Conservation (phyloP, 1,284 basidiomycete genomes). For the Fomitopsis schrenkii region DNA sequence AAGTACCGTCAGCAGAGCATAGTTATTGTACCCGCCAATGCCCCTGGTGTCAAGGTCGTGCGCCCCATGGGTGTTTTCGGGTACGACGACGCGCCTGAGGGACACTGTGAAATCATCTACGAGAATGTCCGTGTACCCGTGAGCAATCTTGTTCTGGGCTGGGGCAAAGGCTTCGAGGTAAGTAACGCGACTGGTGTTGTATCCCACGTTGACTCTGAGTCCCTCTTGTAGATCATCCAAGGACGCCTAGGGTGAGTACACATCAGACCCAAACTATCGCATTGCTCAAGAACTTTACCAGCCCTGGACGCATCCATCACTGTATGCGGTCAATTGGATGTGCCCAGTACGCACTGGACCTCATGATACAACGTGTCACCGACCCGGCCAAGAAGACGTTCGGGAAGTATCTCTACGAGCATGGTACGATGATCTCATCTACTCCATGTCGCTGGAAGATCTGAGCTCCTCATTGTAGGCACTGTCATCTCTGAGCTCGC, state of each 20-base stretch:
- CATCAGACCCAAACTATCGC: not conserved
- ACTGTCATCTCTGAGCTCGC: slow-evolving; percentile 91
- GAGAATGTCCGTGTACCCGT: slow-evolving; percentile 90
- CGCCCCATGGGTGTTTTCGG: slow-evolving; percentile 92
- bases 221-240: slow-evolving; percentile 56
- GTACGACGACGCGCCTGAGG: slow-evolving; percentile 93
- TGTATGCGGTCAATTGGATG: slow-evolving; percentile 97
- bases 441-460: not conserved
- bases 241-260: slow-evolving; percentile 82
- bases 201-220: not conserved
- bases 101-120: slow-evolving; percentile 94
- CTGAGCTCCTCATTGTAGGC: slow-evolving; percentile 38
- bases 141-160: slow-evolving; percentile 82
- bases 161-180: slow-evolving; percentile 92
- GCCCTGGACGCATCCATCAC: slow-evolving; percentile 95
- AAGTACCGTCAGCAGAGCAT: slow-evolving; percentile 87
- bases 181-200: not conserved
- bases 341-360: slow-evolving; percentile 82
- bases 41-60: slow-evolving; percentile 86
- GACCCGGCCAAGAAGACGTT: slow-evolving; percentile 91
- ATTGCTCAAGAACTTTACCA: slow-evolving; percentile 22
- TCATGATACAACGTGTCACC: slow-evolving; percentile 90
- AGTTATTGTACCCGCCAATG: slow-evolving; percentile 86
- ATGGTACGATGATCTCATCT: slow-evolving; percentile 51
- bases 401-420: slow-evolving; percentile 87